These are phyloP conservation scores for Candida alai DNA, from an alignment of 805 yeast species.

Conservation along the genomic window DNA sequence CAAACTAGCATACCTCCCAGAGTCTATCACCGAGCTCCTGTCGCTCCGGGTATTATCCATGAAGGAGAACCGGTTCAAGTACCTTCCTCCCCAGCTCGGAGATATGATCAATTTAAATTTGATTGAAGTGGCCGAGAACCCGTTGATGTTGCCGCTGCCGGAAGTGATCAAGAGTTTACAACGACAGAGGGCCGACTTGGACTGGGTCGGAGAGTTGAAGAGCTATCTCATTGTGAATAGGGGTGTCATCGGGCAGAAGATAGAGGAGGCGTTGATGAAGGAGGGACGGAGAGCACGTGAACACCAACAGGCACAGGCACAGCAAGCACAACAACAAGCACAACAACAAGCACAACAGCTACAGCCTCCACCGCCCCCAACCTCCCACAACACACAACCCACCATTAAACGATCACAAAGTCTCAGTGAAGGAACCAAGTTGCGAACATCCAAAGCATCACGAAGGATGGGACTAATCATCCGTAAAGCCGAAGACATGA, in stretches of 20 bases:
- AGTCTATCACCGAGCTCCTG: constrained; percentile 33
- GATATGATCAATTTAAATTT: constrained; percentile 51
- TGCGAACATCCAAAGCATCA: constrained; percentile 50
- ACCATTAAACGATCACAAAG: constrained; percentile 69
- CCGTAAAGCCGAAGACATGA: constrained; percentile 34
- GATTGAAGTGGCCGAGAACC: constrained; percentile 61
- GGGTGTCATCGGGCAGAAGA: constrained; percentile 24
- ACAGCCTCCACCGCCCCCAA: neutral
- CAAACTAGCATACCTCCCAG: constrained; percentile 45
- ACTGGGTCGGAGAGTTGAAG: constrained; percentile 43
- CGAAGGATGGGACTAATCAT: constrained; percentile 74
- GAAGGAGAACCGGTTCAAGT: constrained; percentile 53
- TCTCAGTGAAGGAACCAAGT: constrained; percentile 48
- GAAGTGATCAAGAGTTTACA: constrained; percentile 32
- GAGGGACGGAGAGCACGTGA: constrained; percentile 3
- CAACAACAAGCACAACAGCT: constrained; percentile 8
- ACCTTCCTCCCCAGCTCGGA: constrained; percentile 50
- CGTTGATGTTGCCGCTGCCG: constrained; percentile 47
- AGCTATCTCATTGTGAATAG: constrained; percentile 35
- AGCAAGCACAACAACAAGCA: constrained; percentile 4
- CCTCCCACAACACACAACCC: constrained; percentile 37
- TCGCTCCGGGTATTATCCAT: constrained; percentile 57
- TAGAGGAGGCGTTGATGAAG: constrained; percentile 15
- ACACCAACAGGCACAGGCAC: neutral
- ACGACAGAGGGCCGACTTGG: constrained; percentile 35